Percentiles rank a stretch among this genome's conserved stretches.
phyloP scores from a whole-genome alignment of 164 flowering plant genomes.

The Hamamelis virginiana region DNA sequence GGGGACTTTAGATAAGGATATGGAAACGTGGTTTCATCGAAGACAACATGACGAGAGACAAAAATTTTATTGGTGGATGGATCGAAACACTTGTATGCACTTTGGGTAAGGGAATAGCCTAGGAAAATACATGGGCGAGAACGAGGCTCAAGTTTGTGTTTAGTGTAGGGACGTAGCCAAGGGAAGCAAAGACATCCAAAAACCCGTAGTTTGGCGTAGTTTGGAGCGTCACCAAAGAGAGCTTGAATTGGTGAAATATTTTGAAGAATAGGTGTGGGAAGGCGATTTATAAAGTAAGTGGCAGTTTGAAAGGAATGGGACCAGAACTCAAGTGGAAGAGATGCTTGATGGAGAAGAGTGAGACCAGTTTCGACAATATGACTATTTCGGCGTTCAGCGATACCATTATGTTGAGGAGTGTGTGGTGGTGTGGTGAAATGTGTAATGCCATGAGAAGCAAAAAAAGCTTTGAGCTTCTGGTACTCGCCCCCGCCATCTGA shows the following conservation, averaged over 20 bases:
- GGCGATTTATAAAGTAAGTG: conserved; percentile 3
- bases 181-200: conserved; percentile 14
- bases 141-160: conserved; percentile 3
- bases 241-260: neutral
- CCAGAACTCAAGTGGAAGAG: neutral
- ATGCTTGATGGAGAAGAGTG: conserved; percentile 5
- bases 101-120: conserved; percentile 6
- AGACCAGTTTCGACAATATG: conserved; percentile 14
- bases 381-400: neutral
- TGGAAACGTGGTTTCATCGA: conserved; percentile 5
- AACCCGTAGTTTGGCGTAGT: neutral
- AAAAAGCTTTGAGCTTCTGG: neutral
- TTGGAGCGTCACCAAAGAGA: neutral
- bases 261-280: neutral
- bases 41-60: conserved; percentile 1
- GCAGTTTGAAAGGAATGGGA: neutral
- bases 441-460: neutral
- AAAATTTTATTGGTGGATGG: neutral
- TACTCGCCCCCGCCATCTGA: conserved; percentile 7
- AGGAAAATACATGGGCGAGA: conserved; percentile 6
- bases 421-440: conserved; percentile 10
- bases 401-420: conserved; percentile 13
- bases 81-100: conserved; percentile 10
- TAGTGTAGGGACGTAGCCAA: neutral
- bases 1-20: neutral